Base-by-base conservation (phyloP, 2,329 filamentous ascomycete genomes). In the Trichophaea hybrida region DNA sequence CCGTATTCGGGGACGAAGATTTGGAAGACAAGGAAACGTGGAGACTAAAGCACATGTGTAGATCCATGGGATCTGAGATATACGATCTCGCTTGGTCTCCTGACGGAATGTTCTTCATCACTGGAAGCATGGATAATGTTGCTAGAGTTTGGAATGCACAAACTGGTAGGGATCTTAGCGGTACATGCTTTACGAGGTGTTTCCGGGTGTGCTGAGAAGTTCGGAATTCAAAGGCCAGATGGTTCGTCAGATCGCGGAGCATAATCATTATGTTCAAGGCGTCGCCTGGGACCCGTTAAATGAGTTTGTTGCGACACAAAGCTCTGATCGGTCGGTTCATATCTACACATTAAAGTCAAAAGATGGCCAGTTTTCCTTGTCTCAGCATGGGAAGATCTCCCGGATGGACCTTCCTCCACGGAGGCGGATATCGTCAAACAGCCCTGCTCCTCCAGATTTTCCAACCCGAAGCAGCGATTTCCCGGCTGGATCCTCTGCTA, bases 21-120 rank as follows among this genome's bases (percentile, higher is more conserved):
- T 78, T 84, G 58, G 93, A 96, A 68, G 93, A 98, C 72, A 94
- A 95, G 73, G 93, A 98, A 74, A 87, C 87, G 66, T 98, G 93
- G 93, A 80, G 91, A 63, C 86, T 91, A 64, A 97, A 94, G 75
- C 88, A 95, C 71, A 97, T 97, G 93, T 97, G 90, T 73, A 83
- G 93, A 63, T 94, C 90, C 50, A 88, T 86, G 63, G 91, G 90
- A 38, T 88, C 90, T 8, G 93, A 98, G 72, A 97, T 98, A 67
- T 98, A 98, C 74, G 93, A 98, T 73, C 76, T 98, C 59, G 93
- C 93, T 55, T 98, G 93, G 94, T 97, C 93, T 53, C 94, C 94
- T n/a, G 93, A 98, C 72, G 89, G 87, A 43, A 77, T 84, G 43
- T 93, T 94, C 75, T 95, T 98, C 75, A 96, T 98, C 68, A 96